Base-by-base conservation (phyloP, 148 eudicot genomes). In the Polygonum maritimum region DNA sequence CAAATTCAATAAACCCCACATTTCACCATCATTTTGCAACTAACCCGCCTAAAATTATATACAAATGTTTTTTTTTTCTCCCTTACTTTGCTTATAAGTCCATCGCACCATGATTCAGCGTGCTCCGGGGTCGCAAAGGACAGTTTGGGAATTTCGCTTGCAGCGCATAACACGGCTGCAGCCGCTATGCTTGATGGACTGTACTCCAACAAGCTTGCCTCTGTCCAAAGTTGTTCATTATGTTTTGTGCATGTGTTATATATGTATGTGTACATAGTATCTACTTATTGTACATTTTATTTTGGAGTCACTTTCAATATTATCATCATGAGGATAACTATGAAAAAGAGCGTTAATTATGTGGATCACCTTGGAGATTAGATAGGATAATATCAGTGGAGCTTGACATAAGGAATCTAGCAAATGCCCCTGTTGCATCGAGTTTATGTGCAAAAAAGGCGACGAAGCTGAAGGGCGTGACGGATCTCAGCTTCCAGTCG, bases 131-230 rank as follows among this genome's bases (percentile, higher is more conserved):
- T 84, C 19, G 86, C 80, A 74, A 81, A 81, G 60, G 98, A 91
- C 44, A 67, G 19, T 35, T 67, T 67, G 6, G 71, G 71, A 38
- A 90, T 70, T 72, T 94, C 93, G 78, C 81, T 88, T 75, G 97
- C 88, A 77, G 98, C 95, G 81, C 91, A 90, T 44, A 90, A 90
- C 74, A 90, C 85, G 57, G 98, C 79, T 73, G 93, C 87, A 65
- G 94, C 93, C 38, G 95, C 97, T 75, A 94, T 86, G 88, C 90
- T 90, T 75, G 98, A 94, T 82, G 98, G 93, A 88, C 90, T 81
- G 77, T 85, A 86, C 84, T 88, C 97, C 38, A 86, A 77, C 54
- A 88, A 80, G 82, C 93, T 92, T 63, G 83, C 81, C 83, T 89
- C 98, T 94, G 90, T 74, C 58, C 33, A 57, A 45, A 79, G 35